These are phyloP conservation scores for Saitozyma podzolica DNA, from an alignment of 768 basidiomycete species.

Conservation along the genomic window DNA sequence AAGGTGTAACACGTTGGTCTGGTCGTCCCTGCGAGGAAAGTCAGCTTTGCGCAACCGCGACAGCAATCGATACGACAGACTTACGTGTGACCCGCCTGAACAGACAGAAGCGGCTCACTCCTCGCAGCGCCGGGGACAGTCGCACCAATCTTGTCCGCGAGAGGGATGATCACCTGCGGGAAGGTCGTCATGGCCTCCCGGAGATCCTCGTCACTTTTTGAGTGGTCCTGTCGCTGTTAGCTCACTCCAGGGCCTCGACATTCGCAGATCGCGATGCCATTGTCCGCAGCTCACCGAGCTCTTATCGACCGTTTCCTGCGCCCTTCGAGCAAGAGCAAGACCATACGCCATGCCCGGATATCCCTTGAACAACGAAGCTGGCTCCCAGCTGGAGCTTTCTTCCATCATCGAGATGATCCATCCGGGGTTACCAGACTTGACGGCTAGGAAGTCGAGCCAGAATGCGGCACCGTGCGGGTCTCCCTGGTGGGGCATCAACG, in stretches of 20 bases:
- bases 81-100: slow-evolving; percentile 69
- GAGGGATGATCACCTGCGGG: slow-evolving; percentile 74
- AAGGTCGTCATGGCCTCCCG: slow-evolving; percentile 72
- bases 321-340: slow-evolving; percentile 62
- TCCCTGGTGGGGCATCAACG: slow-evolving; percentile 31
- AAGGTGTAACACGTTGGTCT: slow-evolving; percentile 63
- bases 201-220: slow-evolving; percentile 67
- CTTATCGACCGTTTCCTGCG: slow-evolving; percentile 56
- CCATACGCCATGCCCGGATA: slow-evolving; percentile 64
- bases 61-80: slow-evolving; percentile 46
- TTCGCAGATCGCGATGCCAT: slow-evolving; percentile 3
- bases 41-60: not conserved
- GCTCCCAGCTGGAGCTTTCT: slow-evolving; percentile 54
- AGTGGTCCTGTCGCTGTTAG: slow-evolving; percentile 56
- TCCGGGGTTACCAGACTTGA: slow-evolving; percentile 73
- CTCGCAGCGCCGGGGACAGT: slow-evolving; percentile 63
- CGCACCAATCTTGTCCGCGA: slow-evolving; percentile 83
- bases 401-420: slow-evolving; percentile 71
- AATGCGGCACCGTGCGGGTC: slow-evolving; percentile 85
- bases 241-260: not conserved
- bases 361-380: slow-evolving; percentile 59
- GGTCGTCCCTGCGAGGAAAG: slow-evolving; percentile 36
- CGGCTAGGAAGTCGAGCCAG: slow-evolving; percentile 74
- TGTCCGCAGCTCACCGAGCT: slow-evolving; percentile 53
- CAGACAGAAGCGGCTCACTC: slow-evolving; percentile 65